Base-by-base conservation (phyloP, 2,329 filamentous ascomycete genomes). In the Trichoderma pleuroti region DNA sequence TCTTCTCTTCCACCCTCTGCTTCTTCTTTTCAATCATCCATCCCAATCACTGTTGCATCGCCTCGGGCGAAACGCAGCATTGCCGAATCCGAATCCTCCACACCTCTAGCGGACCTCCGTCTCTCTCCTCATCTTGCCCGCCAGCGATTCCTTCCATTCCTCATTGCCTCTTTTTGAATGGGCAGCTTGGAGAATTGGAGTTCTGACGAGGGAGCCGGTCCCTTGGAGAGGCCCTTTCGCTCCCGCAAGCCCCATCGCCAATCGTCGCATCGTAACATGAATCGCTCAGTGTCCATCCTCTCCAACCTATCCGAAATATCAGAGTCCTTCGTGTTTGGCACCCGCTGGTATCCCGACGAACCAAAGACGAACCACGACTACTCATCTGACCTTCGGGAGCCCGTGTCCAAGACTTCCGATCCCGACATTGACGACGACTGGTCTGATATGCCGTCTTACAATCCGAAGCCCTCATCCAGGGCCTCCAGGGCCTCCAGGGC, bases 161-260 rank as follows among this genome's bases (percentile, higher is more conserved):
- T 4, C 42, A n/a, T 21, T 21, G n/a, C 21, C 24, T n/a, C 24
- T 32, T 9, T 26, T 32, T 49, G 54, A 49, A 68, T 68, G 66
- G 66, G 39, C 30, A 52, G 66, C 46, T 30, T 62, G 21, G 57
- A 70, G 10, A 63, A 63, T 7, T 56, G 57, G 57, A 70, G 46
- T 32, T 62, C 32, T 26, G 57, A 62, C 59, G 59, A 70, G 59
- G 59, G 34, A 36, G 32, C 28, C 67, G 67, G 57, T 26, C 52
- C 16, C 26, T 87, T 87, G 85, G 81, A 85, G 71, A 83, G 79
- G 76, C 79, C 86, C 71, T 81, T 83, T 59, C 83, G 84, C 74
- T 85, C 85, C 14, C 82, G 87, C 77, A 82, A 86, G 74, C 81
- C 84, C 52, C 80, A 80, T 28, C 84, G 83, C 73, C 78, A 85